Evolutionary conservation across 352 stramenopile species (phyloP), one percentile per base, ranked within the genome.

Genomic region (Phytophthora ohioensis): DNA sequence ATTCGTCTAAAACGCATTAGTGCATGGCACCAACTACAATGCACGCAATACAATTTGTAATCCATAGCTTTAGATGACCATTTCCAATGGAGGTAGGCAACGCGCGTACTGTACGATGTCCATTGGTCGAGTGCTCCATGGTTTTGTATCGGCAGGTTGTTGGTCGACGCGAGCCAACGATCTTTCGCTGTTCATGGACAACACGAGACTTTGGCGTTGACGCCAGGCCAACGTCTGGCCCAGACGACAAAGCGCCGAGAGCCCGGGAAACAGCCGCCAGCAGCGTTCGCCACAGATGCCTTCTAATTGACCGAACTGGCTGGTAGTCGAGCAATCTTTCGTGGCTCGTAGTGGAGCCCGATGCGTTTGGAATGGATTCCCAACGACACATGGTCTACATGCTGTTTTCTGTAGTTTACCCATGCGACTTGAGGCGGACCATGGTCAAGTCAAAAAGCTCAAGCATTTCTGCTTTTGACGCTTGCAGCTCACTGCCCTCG

Each of bases 341-440:
- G 52, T 58, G 52, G 52, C 35, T 53, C 46, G 39, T 45, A 45
- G 39, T 7, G 9, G 39, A 45, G 47, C 13, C 52, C 52, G 52
- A 58, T 43, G 49, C 49, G 32, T 45, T 45, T 57, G 49, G 49
- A 57, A 57, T 32, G 52, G 52, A 58, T 58, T 58, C 35, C 34
- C 52, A 17, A 35, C 17, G 52, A 58, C 52, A 58, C 52, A 46
- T 58, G 52, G 52, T 11, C n/a, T 31, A 0, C 35, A 27, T 27
- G 52, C 35, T 58, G 52, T 27, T 58, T 27, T 58, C 52, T 58
- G 52, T 21, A 58, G 52, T 47, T 58, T 46, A 47, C 52, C 34
- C 52, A 58, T 15, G 35, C 4, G 9, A 47, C 17, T 58, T 58
- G 51, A 58, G 51, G 34, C 51, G 34, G 35, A 58, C 35, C 21